A percentile compares a stretch with the other conserved stretches of the same genome.
phyloP scores from a whole-genome alignment of 2,329 filamentous ascomycete species.

The Ascochyta koolunga region DNA sequence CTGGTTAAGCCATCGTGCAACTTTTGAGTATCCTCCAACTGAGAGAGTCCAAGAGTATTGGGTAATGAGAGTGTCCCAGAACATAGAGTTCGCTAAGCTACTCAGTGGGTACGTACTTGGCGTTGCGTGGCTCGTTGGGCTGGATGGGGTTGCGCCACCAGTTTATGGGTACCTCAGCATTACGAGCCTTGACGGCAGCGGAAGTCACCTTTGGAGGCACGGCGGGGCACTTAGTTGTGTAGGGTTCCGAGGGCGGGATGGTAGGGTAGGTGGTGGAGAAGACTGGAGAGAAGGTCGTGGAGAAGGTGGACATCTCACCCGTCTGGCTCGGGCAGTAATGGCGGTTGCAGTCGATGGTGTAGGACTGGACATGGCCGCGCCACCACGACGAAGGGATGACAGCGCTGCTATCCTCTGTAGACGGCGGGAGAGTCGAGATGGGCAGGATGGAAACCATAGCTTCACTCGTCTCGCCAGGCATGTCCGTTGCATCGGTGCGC shows the following conservation, averaged over 20 bases:
- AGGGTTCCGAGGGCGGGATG: neutral
- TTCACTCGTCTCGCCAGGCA: neutral
- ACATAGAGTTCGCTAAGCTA: too few species aligned
- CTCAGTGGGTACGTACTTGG: too few species aligned
- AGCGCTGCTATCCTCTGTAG: neutral
- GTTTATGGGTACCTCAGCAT: neutral
- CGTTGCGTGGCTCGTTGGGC: too few species aligned
- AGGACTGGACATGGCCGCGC: neutral
- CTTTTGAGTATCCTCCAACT: neutral
- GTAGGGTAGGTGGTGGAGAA: neutral
- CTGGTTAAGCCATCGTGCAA: too few species aligned
- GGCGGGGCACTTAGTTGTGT: neutral
- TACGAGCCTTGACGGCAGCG: neutral
- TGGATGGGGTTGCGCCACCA: constrained; percentile 4
- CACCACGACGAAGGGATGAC: neutral
- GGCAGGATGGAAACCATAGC: neutral
- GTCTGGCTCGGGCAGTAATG: neutral
- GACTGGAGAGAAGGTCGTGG: neutral
- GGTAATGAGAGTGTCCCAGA: too few species aligned
- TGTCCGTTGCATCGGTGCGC: neutral
- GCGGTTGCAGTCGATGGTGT: neutral
- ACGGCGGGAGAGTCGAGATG: neutral
- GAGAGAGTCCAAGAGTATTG: neutral
- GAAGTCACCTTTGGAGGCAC: neutral
- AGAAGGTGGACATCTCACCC: too few species aligned